Base-by-base conservation (phyloP, 225 moss, liverwort and hornwort species). In the Asterella californica region DNA sequence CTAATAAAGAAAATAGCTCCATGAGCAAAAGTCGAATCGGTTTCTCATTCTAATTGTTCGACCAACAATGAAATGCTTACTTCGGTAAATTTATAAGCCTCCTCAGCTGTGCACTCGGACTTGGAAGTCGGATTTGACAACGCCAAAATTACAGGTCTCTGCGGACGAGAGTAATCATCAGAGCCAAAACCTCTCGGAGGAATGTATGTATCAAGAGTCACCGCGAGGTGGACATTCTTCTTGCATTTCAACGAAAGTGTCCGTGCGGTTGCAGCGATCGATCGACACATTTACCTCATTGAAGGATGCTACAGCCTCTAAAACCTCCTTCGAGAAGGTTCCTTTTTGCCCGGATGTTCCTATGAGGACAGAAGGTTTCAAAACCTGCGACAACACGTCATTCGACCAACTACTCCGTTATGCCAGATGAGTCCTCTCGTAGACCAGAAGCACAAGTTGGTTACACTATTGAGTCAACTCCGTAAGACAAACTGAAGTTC, bases 51-150 rank as follows among this genome's bases (percentile, higher is more conserved):
- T n/a, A n/a, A n/a, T n/a, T n/a, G n/a, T n/a, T n/a, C n/a, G n/a
- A n/a, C n/a, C n/a, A n/a, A n/a, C n/a, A n/a, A n/a, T n/a, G 37
- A 18, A 8, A 2, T 33, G 57, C 81, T 75, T 32, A 93, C 93
- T 85, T 92, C 83, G 1, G 92, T 90, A 79, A 87, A 86, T 12
- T 80, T 90, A 81, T 90, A 94, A 37, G 92, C 90, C 14, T 92
- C 88, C 78, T 92, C 90, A 78, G 91, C 92, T 25, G 93, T 93
- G 66, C 93, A 94, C 81, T 94, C 94, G 15, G 94, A 89, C 57
- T 92, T 89, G 53, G 89, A 88, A 68, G 94, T 94, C 75, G 94
- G 94, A 81, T 94, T 94, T 77, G 94, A 94, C 32, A 94, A 85
- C 14, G 94, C 94, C 79, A 94, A 73, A n/a, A 94, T 80, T 14